Evolutionary conservation across 805 yeast genomes (phyloP).

Genomic region (Wickerhamomyces tratensis): DNA sequence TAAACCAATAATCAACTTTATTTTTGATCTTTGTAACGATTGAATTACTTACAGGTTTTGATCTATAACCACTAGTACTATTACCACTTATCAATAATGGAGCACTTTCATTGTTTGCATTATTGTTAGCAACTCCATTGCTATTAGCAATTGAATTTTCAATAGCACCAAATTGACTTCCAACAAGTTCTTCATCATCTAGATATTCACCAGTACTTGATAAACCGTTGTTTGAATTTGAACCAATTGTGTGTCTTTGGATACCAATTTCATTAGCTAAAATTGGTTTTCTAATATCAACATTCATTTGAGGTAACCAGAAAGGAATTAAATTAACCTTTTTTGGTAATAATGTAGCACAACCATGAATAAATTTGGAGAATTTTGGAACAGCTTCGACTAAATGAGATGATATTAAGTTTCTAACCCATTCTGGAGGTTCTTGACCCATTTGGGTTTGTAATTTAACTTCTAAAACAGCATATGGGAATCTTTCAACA

Average conservation of each 20-base stretch:
- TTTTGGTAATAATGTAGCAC: constrained; percentile 84
- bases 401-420: constrained; percentile 80
- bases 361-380: constrained; percentile 95
- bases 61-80: constrained; percentile 9
- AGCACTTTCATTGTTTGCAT: constrained; percentile 19
- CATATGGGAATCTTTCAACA: constrained; percentile 91
- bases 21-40: constrained; percentile 14
- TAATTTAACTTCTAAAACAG: constrained; percentile 92
- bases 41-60: constrained; percentile 5
- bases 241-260: constrained; percentile 13
- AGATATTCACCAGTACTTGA: constrained; percentile 45
- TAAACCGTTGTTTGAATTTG: constrained; percentile 18
- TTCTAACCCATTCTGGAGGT: constrained; percentile 97
- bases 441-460: constrained; percentile 99
- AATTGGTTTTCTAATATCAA: constrained; percentile 86
- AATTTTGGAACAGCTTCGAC: constrained; percentile 98
- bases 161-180: constrained; percentile 34
- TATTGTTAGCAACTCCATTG: not conserved
- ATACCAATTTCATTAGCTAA: constrained; percentile 24
- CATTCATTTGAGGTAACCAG: constrained; percentile 97
- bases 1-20: constrained; percentile 35
- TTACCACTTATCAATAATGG: constrained; percentile 13
- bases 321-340: constrained; percentile 81
- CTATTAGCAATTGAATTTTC: constrained; percentile 5
- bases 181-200: constrained; percentile 63